phyloP scores from a whole-genome alignment of 305 asterid genomes.

The Fraxinus nigra region DNA sequence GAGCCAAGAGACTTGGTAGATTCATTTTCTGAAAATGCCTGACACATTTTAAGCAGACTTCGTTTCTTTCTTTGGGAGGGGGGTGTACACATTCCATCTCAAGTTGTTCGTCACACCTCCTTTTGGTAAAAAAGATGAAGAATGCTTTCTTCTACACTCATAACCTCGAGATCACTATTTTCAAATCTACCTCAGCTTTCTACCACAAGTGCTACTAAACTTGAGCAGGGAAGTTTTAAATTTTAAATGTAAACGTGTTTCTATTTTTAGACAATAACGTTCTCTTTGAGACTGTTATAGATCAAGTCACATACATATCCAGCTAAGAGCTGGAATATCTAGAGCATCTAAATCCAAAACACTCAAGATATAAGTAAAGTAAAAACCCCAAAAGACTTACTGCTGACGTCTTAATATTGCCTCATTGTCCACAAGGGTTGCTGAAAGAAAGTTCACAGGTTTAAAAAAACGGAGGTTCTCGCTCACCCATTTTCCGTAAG shows the following conservation, averaged over 20 bases:
- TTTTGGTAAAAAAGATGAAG: background rate
- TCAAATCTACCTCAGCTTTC: background rate
- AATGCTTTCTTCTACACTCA: background rate
- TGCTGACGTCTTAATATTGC: slow-evolving; percentile 81
- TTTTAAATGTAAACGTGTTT: background rate
- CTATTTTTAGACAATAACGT: background rate
- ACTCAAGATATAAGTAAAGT: background rate
- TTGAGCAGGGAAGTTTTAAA: background rate
- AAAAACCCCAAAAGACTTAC: slow-evolving; percentile 46
- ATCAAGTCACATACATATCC: background rate
- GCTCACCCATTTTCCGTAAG: slow-evolving; percentile 87
- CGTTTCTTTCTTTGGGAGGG: background rate
- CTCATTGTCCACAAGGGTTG: slow-evolving; percentile 73
- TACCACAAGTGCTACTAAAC: background rate
- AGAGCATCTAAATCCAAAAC: slow-evolving; percentile 15
- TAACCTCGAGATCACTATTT: background rate
- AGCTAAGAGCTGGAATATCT: background rate
- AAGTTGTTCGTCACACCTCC: background rate
- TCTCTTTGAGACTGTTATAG: background rate
- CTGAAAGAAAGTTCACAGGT: slow-evolving; percentile 59
- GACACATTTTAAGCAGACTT: background rate
- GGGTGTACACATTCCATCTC: background rate
- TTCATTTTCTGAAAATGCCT: background rate
- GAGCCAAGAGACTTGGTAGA: background rate
- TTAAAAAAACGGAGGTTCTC: slow-evolving; percentile 80